A percentile compares a stretch with the other conserved stretches of the same genome.
Evolutionary conservation across 2,329 filamentous ascomycete species (phyloP).

Genomic region (Fusarium compactum): DNA sequence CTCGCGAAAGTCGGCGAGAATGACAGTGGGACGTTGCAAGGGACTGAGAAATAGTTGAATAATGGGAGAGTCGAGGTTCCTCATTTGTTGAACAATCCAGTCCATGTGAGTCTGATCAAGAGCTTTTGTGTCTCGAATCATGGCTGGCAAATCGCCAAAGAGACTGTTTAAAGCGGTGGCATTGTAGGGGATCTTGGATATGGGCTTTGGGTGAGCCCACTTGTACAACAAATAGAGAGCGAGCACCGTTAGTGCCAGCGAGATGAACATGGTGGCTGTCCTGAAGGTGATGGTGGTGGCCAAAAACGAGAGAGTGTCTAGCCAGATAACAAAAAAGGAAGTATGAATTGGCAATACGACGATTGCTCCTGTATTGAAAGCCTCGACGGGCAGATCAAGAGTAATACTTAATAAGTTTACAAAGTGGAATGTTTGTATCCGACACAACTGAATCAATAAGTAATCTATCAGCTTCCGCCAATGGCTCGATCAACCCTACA

Average conservation of each 20-base stretch:
- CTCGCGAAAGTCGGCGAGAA: not conserved
- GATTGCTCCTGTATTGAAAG: accelerated
- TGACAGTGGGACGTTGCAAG: accelerated
- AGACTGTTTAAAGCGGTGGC: not conserved
- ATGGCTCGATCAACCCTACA: not conserved
- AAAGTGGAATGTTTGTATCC: not conserved
- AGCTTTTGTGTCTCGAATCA: not conserved
- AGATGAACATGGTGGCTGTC: not conserved
- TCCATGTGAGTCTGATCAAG: not conserved
- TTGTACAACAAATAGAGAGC: not conserved
- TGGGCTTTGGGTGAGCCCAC: not conserved
- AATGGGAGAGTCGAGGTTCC: not conserved
- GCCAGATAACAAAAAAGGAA: accelerated
- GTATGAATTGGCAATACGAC: not conserved
- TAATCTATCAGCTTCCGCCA: not conserved
- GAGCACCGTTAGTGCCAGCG: accelerated
- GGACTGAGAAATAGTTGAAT: not conserved
- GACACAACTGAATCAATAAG: not conserved
- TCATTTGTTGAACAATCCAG: not conserved
- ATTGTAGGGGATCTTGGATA: not conserved
- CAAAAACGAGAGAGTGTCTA: accelerated
- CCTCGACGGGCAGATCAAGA: not conserved
- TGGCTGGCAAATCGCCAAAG: not conserved
- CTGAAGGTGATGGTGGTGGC: accelerated
- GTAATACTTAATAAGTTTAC: not conserved